Base-by-base conservation (phyloP, 1,284 basidiomycete species). In the Bjerkandera adusta region DNA sequence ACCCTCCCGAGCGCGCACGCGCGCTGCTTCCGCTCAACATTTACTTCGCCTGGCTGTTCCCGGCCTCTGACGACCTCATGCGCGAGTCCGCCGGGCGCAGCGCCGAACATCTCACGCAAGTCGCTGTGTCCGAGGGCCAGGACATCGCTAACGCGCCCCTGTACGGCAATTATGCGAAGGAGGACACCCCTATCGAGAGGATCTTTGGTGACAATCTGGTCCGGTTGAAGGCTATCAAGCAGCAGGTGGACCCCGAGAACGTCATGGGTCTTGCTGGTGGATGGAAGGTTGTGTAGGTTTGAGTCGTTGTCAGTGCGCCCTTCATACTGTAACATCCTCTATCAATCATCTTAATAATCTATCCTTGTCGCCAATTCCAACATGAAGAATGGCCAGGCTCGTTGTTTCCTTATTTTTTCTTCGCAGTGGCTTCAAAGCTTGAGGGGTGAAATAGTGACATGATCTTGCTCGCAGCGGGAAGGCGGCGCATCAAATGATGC, bases 241-340 rank as follows among this genome's bases (percentile, higher is more conserved):
- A 52, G 8, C 47, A 48, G 41, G 67, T 74, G 44, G 81, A 83
- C 49, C 78, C 77, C 0, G 43, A 57, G 5, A 69, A 75, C 48
- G 65, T 81, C 21, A 83, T 83, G 79, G 69, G 64, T 11, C 71
- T 81, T n/a, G 68, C 78, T 12, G 81, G 79, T 4, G 81, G 80
- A 3, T 81, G 60, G 57, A 68, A 68, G 57, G 54, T 68, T 15
- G n/a, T n/a, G n/a, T n/a, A n/a, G n/a, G n/a, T n/a, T n/a, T n/a
- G n/a, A n/a, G n/a, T n/a, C n/a, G n/a, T n/a, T n/a, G n/a, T n/a
- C n/a, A n/a, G n/a, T n/a, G n/a, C n/a, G n/a, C n/a, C n/a, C n/a
- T n/a, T n/a, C n/a, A n/a, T n/a, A n/a, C n/a, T n/a, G n/a, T n/a
- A n/a, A n/a, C n/a, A n/a, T n/a, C n/a, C n/a, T n/a, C n/a, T n/a